phyloP scores from a whole-genome alignment of 192 early-diverging fungal genomes.

The Coemansia sp. region DNA sequence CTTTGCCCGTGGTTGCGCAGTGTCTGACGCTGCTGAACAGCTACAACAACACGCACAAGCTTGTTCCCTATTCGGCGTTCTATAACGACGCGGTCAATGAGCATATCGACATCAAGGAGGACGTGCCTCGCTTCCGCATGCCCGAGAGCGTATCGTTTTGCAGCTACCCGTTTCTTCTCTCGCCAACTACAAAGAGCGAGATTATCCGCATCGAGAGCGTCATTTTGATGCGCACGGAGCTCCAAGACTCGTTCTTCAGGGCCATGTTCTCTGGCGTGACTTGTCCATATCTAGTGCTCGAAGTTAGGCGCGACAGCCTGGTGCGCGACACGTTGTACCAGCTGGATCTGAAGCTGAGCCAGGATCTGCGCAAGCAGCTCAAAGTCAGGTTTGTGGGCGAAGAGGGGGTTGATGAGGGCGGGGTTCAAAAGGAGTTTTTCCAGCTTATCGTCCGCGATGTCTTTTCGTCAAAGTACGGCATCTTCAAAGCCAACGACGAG shows the following conservation, averaged over 20 bases:
- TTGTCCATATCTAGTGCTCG: conserved; percentile 73
- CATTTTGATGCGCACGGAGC: conserved; percentile 66
- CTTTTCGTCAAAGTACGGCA: conserved; percentile 84
- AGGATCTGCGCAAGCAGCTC: conserved; percentile 90
- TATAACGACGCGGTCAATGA: conserved; percentile 75
- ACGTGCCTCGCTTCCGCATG: conserved; percentile 72
- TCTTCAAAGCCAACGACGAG: conserved; percentile 82
- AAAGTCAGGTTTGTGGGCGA: conserved; percentile 91
- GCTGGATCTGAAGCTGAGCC: conserved; percentile 75
- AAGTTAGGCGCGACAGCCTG: conserved; percentile 71
- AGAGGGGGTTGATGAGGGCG: conserved; percentile 93
- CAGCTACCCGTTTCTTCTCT: conserved; percentile 75
- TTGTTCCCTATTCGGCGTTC: conserved; percentile 66
- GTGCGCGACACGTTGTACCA: conserved; percentile 74
- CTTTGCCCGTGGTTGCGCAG: conserved; percentile 33
- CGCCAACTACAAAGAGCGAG: conserved; percentile 73
- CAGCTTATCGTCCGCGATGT: conserved; percentile 87
- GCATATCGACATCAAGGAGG: conserved; percentile 75
- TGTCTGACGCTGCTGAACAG: conserved; percentile 57
- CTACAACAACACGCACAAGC: conserved; percentile 61
- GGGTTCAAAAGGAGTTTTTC: conserved; percentile 95
- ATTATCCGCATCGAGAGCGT: conserved; percentile 75
- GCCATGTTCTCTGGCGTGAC: conserved; percentile 77
- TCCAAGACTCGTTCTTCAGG: conserved; percentile 80
- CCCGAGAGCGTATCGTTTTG: conserved; percentile 73